Conservation (phyloP, 2,329 filamentous ascomycete genomes). For the Gyromitra esculenta region DNA sequence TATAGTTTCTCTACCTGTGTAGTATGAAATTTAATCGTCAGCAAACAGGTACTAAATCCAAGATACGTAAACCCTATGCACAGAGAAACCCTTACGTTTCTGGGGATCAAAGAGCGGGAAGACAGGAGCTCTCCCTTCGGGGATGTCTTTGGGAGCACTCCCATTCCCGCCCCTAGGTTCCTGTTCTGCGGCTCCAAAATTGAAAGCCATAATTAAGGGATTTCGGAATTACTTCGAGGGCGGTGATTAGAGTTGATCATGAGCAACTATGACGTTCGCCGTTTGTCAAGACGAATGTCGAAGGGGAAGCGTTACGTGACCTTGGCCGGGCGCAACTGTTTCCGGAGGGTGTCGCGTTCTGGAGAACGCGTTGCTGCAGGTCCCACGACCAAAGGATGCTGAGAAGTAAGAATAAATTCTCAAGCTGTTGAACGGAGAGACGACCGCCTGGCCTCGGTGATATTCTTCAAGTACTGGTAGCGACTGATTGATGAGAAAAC, state of each 20-base stretch:
- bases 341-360: conserved; percentile 17
- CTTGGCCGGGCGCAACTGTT: background rate
- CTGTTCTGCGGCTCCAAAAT: background rate
- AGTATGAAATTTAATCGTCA: background rate
- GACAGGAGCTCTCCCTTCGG: conserved; percentile 4
- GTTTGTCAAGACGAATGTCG: background rate
- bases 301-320: conserved; percentile 9
- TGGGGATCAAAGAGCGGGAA: conserved; percentile 42
- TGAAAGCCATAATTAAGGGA: conserved; percentile 33
- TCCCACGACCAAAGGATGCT: background rate
- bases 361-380: conserved; percentile 22
- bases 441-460: no score
- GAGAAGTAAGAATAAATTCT: conserved; percentile 1
- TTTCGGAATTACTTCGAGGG: conserved; percentile 14
- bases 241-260: conserved; percentile 17
- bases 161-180: background rate
- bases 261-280: conserved; percentile 8
- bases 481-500: conserved; percentile 7
- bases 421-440: background rate
- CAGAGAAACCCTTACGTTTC: conserved; percentile 28
- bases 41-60: conserved; percentile 1
- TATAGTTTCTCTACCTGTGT: conserved; percentile 32
- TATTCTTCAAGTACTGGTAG: background rate
- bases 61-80: background rate
- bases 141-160: background rate